Evolutionary conservation across 106 monocot species (phyloP).

Genomic region (Xerophyta viscosa): DNA sequence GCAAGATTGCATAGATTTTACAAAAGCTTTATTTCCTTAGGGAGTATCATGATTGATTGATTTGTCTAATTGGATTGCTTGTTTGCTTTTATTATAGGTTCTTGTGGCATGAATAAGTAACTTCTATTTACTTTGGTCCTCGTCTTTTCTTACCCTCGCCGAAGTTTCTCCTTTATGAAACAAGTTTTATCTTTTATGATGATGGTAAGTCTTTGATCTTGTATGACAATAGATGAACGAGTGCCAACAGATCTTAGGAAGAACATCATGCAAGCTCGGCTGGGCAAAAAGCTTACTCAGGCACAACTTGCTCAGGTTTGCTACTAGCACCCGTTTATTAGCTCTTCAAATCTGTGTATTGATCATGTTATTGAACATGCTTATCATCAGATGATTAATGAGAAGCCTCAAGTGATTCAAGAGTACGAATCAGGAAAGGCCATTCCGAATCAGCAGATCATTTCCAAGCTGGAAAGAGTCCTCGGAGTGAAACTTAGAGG

Average conservation of each 20-base stretch:
- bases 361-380: not conserved
- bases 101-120: too few relatives aligned
- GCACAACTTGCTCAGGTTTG: conserved; percentile 81
- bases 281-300: conserved; percentile 91
- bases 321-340: not conserved
- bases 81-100: too few relatives aligned
- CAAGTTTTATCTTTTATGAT: too few relatives aligned
- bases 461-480: conserved; percentile 75
- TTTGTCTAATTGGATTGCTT: too few relatives aligned
- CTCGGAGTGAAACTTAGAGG: conserved; percentile 82
- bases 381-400: conserved; percentile 79
- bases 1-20: too few relatives aligned
- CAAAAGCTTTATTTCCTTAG: too few relatives aligned
- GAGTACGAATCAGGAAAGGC: conserved; percentile 98
- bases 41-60: too few relatives aligned
- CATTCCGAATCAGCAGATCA: conserved; percentile 94
- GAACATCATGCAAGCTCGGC: conserved; percentile 85
- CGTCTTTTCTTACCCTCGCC: too few relatives aligned
- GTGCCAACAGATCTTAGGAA: conserved; percentile 87
- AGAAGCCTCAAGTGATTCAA: conserved; percentile 96
- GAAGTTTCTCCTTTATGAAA: too few relatives aligned
- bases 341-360: not conserved
- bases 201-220: too few relatives aligned
- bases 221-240: conserved; percentile 79
- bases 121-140: too few relatives aligned